Evolutionary conservation across 2,329 filamentous ascomycete genomes (phyloP).

Genomic region (Intubia oerlemansii): DNA sequence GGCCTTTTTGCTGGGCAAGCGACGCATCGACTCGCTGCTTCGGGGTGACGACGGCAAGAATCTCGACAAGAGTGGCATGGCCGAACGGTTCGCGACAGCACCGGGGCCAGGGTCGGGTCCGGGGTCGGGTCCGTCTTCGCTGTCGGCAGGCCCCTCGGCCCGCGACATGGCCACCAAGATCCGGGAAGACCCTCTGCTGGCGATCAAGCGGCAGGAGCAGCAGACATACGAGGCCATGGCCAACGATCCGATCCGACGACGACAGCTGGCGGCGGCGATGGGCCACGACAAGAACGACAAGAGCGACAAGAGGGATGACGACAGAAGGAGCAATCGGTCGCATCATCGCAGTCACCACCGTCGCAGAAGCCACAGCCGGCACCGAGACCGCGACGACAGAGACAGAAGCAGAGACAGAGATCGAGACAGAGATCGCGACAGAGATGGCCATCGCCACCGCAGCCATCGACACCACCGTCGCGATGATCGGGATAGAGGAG

Average conservation of each 20-base stretch:
- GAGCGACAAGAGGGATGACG: slow-evolving; percentile 10
- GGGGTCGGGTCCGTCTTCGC: too few species aligned
- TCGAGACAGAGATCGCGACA: too few species aligned
- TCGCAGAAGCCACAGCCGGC: slow-evolving; percentile 19
- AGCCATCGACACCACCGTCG: slow-evolving; percentile 3
- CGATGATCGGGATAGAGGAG: neutral
- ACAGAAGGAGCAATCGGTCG: slow-evolving; percentile 7
- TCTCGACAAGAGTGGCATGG: slow-evolving; percentile 48
- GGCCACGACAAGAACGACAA: slow-evolving; percentile 19
- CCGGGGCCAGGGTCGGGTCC: too few species aligned
- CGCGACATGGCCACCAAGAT: slow-evolving; percentile 74
- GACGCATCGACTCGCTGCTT: slow-evolving; percentile 66
- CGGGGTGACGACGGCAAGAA: slow-evolving; percentile 64
- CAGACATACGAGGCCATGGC: slow-evolving; percentile 61
- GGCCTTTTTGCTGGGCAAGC: slow-evolving; percentile 78
- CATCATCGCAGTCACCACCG: slow-evolving; percentile 7
- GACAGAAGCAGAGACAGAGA: too few species aligned
- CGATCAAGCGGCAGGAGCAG: slow-evolving; percentile 85
- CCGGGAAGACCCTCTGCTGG: slow-evolving; percentile 72
- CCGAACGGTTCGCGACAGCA: slow-evolving; percentile 34
- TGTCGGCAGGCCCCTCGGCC: slow-evolving; percentile 19
- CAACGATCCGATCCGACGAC: slow-evolving; percentile 49
- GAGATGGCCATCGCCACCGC: slow-evolving; percentile 2
- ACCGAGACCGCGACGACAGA: slow-evolving; percentile 23
- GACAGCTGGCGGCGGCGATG: slow-evolving; percentile 44